These are phyloP conservation scores for Cryptomeria japonica DNA, from an alignment of 75 land plant species.

Conservation along the genomic window DNA sequence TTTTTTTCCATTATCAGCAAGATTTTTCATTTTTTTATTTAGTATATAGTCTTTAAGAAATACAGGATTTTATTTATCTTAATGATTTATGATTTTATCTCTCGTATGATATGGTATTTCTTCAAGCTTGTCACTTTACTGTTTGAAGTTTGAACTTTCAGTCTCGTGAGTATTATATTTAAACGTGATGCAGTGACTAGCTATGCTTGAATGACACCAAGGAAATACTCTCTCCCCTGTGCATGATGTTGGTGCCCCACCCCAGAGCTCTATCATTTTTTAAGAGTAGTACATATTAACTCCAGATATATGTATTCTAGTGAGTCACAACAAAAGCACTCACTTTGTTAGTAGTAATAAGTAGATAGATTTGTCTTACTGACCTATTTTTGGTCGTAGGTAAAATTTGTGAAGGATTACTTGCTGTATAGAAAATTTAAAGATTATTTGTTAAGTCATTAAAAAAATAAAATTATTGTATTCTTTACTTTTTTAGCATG, in stretches of 20 bases:
- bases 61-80: neutral
- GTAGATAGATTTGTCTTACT: too few relatives aligned
- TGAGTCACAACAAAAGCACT: too few relatives aligned
- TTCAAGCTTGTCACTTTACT: neutral
- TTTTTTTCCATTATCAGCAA: neutral
- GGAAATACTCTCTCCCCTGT: too few relatives aligned
- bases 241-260: too few relatives aligned
- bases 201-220: neutral
- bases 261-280: too few relatives aligned
- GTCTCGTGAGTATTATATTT: neutral
- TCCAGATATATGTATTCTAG: too few relatives aligned
- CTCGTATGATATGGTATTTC: neutral
- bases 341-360: too few relatives aligned
- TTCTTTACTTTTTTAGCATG: neutral
- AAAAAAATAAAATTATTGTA: neutral
- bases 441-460: too few relatives aligned
- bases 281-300: too few relatives aligned
- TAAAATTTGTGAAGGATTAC: too few relatives aligned
- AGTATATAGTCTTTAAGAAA: neutral
- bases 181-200: neutral
- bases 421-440: too few relatives aligned
- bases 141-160: neutral
- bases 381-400: too few relatives aligned
- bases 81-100: neutral
- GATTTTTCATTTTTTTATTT: neutral